Conservation (phyloP, 176 grass and related monocot species). For the Bothriochloa decipiens region DNA sequence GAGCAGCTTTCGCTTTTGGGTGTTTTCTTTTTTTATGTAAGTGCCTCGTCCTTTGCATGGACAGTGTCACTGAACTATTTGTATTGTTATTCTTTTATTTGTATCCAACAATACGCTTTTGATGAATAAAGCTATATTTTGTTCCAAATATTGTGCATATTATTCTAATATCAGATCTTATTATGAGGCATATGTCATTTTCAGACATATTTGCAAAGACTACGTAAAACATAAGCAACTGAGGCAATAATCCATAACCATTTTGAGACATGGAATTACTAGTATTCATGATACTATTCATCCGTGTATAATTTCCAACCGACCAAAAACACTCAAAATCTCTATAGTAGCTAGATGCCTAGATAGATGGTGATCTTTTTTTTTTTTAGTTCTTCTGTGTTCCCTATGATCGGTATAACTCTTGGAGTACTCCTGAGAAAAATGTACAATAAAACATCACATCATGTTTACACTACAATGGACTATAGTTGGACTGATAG, state of each 20-base stretch:
- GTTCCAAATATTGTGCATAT: background rate
- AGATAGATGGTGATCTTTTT: no score
- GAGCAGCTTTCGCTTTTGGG: background rate
- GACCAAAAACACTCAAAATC: background rate
- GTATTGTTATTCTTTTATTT: conserved; percentile 1
- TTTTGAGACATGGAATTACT: no score
- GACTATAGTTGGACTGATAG: no score
- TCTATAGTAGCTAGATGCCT: no score
- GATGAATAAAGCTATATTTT: background rate
- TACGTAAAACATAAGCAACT: background rate
- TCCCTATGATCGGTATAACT: no score
- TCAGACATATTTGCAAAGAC: background rate
- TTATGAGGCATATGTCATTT: background rate
- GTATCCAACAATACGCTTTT: background rate
- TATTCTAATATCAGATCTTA: background rate
- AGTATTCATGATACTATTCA: background rate
- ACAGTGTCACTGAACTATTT: background rate
- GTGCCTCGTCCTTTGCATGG: background rate
- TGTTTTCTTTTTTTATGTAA: background rate
- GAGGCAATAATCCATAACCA: no score
- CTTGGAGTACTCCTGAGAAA: no score
- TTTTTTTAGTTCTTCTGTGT: no score
- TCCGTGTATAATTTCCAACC: background rate
- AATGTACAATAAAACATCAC: no score
- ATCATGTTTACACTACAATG: no score